Base-by-base conservation (phyloP, 805 yeast species). In the Pichia phayaonensis region DNA sequence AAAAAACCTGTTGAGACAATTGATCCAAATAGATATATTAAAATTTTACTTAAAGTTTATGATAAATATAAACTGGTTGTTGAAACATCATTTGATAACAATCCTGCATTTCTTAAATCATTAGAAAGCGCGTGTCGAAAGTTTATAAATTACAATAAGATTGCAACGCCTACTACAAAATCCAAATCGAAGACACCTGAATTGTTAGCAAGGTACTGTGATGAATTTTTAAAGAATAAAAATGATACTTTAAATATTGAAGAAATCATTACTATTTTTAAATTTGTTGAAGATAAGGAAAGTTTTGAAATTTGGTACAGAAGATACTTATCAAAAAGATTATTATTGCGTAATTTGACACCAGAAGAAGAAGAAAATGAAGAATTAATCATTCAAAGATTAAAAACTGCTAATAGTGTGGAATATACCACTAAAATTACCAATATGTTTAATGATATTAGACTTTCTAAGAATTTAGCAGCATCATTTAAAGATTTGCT, bases 371-470 rank as follows among this genome's bases (percentile, higher is more conserved):
- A 87, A 51, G 92, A 85, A 56, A 78, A 81, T 55, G 99, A 94
- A 70, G 92, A 88, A 57, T 70, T 79, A 51, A 82, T 94, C 55
- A 88, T 94, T 54, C 88, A 89, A 60, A 80, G 86, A 60, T 76
- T 94, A 57, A 95, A 90, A 65, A 85, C 86, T 51, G 95, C 86
- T 53, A 92, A 94, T 67, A 89, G 95, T 20, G 75, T 84, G 64
- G 98, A 94, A 63, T 94, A 92, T 66, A 90, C 98, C 1, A 84
- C 88, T 49, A 92, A 90, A 66, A 86, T 94, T 67, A 86, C 96
- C 22, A 87, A 90, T 60, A 94, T 94, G 99, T 90, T 94, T 66
- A 86, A 85, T 64, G 99, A 94, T 69, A 88, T 94, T 74, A 79
- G 85, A 59, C 79, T 92, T 3, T 87, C 96, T 0, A 80, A 80